Evolutionary conservation across 805 yeast genomes (phyloP).

Genomic region (Yarrowia sp.): DNA sequence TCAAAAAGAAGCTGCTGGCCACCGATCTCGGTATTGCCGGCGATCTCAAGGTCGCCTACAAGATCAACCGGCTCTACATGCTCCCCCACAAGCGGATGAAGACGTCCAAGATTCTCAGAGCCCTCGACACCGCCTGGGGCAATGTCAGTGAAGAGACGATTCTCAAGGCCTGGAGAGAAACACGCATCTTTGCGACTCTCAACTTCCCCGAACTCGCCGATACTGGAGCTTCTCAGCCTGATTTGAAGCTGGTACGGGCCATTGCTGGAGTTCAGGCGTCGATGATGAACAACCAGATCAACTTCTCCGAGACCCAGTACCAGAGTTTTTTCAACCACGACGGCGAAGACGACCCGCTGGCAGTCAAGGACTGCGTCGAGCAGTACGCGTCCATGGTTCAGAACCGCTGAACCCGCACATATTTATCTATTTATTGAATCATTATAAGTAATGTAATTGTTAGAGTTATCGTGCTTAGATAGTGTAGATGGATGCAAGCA

Average conservation of each 20-base stretch:
- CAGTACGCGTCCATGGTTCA: constrained; percentile 29
- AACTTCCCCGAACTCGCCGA: constrained; percentile 19
- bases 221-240: constrained; percentile 10
- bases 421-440: constrained; percentile 23
- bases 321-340: constrained; percentile 23
- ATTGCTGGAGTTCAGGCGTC: constrained; percentile 13
- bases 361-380: constrained; percentile 20
- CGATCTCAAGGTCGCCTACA: constrained; percentile 23
- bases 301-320: constrained; percentile 12
- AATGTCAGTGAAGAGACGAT: constrained; percentile 5
- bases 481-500: background rate
- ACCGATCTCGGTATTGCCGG: constrained; percentile 15
- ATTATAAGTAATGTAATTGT: background rate
- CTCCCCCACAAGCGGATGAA: constrained; percentile 10
- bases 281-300: background rate
- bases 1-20: constrained; percentile 19
- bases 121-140: constrained; percentile 14
- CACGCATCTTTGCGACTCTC: constrained; percentile 19
- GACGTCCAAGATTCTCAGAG: background rate
- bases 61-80: constrained; percentile 17
- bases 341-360: constrained; percentile 12
- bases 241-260: constrained; percentile 7
- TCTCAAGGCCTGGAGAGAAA: constrained; percentile 27
- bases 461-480: background rate
- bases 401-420: constrained; percentile 7